A percentile compares a stretch with the other conserved stretches of the same genome.
phyloP scores from a whole-genome alignment of 768 basidiomycete species.

The Stropharia rugosoannulata region DNA sequence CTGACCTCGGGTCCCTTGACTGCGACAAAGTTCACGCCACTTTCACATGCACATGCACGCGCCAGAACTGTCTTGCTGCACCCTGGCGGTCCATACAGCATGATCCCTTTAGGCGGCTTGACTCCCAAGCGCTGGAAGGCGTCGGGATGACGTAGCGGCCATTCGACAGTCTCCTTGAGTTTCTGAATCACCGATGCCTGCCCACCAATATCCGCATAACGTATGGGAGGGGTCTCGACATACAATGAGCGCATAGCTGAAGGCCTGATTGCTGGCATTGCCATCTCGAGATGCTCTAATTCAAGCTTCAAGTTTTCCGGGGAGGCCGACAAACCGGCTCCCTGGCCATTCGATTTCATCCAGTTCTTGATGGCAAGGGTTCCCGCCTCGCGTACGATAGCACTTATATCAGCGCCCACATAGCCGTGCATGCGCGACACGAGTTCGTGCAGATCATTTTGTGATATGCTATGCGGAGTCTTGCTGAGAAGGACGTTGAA shows the following conservation, averaged over 20 bases:
- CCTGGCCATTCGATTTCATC: conserved; percentile 35
- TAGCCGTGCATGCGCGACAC: conserved; percentile 90
- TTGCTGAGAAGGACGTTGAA: conserved; percentile 80
- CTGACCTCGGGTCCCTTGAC: conserved; percentile 96
- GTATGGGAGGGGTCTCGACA: conserved; percentile 79
- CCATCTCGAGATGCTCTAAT: conserved; percentile 60
- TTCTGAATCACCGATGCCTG: conserved; percentile 80
- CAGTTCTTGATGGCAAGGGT: conserved; percentile 88
- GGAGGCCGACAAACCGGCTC: conserved; percentile 12
- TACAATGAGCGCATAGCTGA: conserved; percentile 95
- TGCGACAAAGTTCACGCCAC: conserved; percentile 93
- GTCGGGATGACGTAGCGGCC: conserved; percentile 88
- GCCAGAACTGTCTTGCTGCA: conserved; percentile 95
- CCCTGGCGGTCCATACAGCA: conserved; percentile 96
- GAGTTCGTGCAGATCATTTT: conserved; percentile 59
- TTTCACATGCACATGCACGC: conserved; percentile 89
- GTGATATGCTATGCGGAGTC: conserved; percentile 72
- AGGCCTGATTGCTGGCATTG: conserved; percentile 80
- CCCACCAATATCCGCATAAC: conserved; percentile 89
- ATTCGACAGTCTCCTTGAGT: conserved; percentile 89
- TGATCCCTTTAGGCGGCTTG: conserved; percentile 82
- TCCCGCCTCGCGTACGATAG: conserved; percentile 91
- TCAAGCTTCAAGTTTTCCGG: conserved; percentile 40
- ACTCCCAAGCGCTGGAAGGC: conserved; percentile 88
- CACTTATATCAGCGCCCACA: conserved; percentile 93